These are phyloP conservation scores for Termitomyces sp. DNA, from an alignment of 768 basidiomycete species.

Conservation along the genomic window DNA sequence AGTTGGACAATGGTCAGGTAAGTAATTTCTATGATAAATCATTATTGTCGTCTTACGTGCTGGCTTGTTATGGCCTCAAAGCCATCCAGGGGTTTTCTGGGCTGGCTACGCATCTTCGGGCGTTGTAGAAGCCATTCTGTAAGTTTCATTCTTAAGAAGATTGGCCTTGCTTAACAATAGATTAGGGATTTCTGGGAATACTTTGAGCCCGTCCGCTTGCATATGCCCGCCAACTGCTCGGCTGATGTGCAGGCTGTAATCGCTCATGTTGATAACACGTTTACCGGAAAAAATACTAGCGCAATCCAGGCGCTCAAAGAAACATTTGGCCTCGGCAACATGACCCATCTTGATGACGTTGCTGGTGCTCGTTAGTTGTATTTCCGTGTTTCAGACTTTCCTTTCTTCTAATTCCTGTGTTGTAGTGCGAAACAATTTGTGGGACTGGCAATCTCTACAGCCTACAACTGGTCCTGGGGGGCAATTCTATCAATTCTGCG, in stretches of 20 bases:
- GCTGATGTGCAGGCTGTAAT: slow-evolving; percentile 65
- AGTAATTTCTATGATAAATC: slow-evolving; percentile 14
- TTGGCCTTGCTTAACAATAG: not conserved
- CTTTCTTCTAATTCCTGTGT: slow-evolving; percentile 15
- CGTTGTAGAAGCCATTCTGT: slow-evolving; percentile 59
- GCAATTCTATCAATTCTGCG: slow-evolving; percentile 58
- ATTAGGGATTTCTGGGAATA: slow-evolving; percentile 58
- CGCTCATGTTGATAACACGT: slow-evolving; percentile 53
- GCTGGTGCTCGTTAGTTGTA: slow-evolving; percentile 45
- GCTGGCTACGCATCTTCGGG: slow-evolving; percentile 66
- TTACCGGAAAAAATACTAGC: slow-evolving; percentile 35
- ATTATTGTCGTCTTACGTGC: not conserved
- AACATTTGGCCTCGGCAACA: slow-evolving; percentile 49
- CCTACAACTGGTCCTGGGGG: slow-evolving; percentile 41
- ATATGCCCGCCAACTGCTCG: slow-evolving; percentile 72
- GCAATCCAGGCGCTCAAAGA: slow-evolving; percentile 53
- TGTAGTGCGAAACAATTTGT: slow-evolving; percentile 53
- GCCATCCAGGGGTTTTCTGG: slow-evolving; percentile 57
- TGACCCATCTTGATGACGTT: slow-evolving; percentile 64
- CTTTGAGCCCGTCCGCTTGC: slow-evolving; percentile 63
- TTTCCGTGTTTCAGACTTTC: not conserved
- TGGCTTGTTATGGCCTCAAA: slow-evolving; percentile 15
- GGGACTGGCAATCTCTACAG: slow-evolving; percentile 66
- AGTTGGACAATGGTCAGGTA: slow-evolving; percentile 70
- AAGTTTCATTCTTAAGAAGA: slow-evolving; percentile 10